Percentiles rank a stretch among this genome's conserved stretches.
Conservation (phyloP, 495 filamentous ascomycete species). For the Hyaloscypha bicolor region DNA sequence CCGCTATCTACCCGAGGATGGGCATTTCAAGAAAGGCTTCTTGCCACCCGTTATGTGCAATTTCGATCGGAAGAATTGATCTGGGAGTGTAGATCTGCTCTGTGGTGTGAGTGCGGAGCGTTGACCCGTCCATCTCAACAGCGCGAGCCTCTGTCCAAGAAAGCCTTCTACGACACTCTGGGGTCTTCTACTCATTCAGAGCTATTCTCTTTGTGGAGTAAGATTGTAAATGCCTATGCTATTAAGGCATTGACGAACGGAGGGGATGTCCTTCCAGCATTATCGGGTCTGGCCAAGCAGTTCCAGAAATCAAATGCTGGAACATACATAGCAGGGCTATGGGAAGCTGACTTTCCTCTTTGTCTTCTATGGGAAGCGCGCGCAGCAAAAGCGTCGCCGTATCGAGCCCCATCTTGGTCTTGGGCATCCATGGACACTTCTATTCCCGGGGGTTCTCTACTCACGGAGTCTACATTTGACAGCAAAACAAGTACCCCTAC, state of each 20-base stretch:
- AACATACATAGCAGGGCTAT: slow-evolving; percentile 9
- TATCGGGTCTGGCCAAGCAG: slow-evolving; percentile 1
- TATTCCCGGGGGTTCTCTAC: background rate
- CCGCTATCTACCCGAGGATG: slow-evolving; percentile 7
- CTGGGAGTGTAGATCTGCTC: slow-evolving; percentile 32
- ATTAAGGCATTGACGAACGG: background rate
- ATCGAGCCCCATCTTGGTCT: slow-evolving; percentile 1
- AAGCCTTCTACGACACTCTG: background rate
- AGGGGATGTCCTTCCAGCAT: background rate
- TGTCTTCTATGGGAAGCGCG: background rate
- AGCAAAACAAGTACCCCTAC: background rate
- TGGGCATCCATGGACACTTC: slow-evolving; percentile 7
- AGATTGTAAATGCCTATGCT: background rate
- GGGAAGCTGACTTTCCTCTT: background rate
- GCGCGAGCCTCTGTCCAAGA: background rate
- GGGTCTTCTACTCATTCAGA: background rate
- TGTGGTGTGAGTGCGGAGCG: slow-evolving; percentile 27
- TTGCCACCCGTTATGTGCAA: slow-evolving; percentile 1
- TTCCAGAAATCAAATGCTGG: background rate
- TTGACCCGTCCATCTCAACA: background rate
- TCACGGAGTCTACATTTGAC: background rate
- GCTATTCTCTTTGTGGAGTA: background rate
- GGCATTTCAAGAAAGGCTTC: slow-evolving; percentile 14
- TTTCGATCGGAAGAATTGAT: slow-evolving; percentile 7
- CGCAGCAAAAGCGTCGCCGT: background rate